phyloP scores from a whole-genome alignment of 768 basidiomycete species.

The Leccinum sublutescens region DNA sequence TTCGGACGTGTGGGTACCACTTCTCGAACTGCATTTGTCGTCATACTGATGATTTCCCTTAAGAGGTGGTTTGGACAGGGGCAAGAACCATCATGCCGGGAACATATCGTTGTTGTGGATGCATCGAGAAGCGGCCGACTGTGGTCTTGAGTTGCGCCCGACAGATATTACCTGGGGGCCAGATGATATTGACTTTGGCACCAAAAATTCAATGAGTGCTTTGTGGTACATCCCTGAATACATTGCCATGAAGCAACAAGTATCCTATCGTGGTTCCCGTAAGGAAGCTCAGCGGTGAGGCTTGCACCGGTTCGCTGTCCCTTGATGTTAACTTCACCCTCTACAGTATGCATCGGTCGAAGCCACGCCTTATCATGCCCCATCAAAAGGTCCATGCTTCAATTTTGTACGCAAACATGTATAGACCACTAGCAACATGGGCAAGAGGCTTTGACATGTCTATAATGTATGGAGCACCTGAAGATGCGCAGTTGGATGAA shows the following conservation, averaged over 20 bases:
- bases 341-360: constrained; percentile 1
- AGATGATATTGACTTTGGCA: constrained; percentile 15
- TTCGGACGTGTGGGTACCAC: constrained; percentile 24
- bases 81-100: neutral
- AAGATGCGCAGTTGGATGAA: neutral
- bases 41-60: neutral
- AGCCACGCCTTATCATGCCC: constrained; percentile 10
- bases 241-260: constrained; percentile 14
- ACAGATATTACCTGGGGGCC: constrained; percentile 17
- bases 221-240: constrained; percentile 8
- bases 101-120: neutral
- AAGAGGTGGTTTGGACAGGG: constrained; percentile 14
- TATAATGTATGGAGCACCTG: neutral
- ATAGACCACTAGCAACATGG: neutral
- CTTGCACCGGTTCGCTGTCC: neutral
- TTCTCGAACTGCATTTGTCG: neutral
- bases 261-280: neutral
- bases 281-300: constrained; percentile 9
- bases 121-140: neutral
- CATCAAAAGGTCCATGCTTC: neutral
- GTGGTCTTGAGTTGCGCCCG: constrained; percentile 9
- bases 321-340: neutral
- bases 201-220: constrained; percentile 9
- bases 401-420: neutral
- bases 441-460: neutral